Evolutionary conservation across 1,139 yeast species (phyloP), one percentile per base, ranked within the genome.

Genomic region (Kluyveromyces sp.): DNA sequence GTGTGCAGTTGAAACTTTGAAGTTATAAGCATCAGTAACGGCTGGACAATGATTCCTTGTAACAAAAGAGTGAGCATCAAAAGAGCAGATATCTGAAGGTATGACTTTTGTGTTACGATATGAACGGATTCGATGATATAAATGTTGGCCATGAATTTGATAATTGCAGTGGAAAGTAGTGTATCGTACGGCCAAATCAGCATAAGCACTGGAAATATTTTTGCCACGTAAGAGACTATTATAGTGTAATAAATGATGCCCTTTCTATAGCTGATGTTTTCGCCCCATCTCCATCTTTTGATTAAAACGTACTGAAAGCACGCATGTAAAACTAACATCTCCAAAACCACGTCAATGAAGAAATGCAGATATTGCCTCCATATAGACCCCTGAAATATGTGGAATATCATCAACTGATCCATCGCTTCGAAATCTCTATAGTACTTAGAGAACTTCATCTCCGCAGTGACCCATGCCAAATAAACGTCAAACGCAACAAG

Each of bases 111-210:
- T 3, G 84, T 71, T 0, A 78, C 75, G 15, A 80, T 74, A 32
- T 70, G 67, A 36, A 86, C 60, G 0, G 89, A 82, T 56, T 86
- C 95, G 2, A 83, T 65, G 11, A 80, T 71, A 51, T 77, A 82
- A 43, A 83, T 61, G 39, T 75, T 73, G 1, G 86, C 83, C 3
- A 83, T 75, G 56, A 78, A 67, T 46, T 76, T 77, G 25, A 84
- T 81, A 13, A 80, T 68, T 15, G 70, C 69, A 12, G 80, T 74
- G 0, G 86, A 83, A 6, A 82, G 70, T 0, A 84, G 73, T 6
- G 85, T 75, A 57, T 92, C 96, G 58, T 92, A 92, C 1, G 95
- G 92, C 99, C 99, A 92, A 31, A 94, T 89, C 32, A 92, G 70
- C 89, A 89, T 89, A 30, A 92, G 69, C n/a, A 94, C 83, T 0